Evolutionary conservation across 345 rosid genomes (phyloP).

Genomic region (Conringia planisiliqua): DNA sequence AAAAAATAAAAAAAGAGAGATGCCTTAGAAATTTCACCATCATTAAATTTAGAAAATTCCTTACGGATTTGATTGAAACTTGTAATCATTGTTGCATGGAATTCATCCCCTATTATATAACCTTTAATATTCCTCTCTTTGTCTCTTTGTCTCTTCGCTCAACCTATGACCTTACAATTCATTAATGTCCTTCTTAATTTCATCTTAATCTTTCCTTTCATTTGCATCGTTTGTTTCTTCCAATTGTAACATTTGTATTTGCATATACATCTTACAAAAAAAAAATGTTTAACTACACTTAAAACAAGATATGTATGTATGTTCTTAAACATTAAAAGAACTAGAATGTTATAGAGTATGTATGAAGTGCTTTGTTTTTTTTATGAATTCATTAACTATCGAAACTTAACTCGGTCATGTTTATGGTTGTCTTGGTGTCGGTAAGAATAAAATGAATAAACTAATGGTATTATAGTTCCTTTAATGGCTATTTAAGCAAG

Average conservation of each 20-base stretch:
- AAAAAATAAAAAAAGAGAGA: background rate
- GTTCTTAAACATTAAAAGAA: background rate
- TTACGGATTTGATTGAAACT: conserved; percentile 53
- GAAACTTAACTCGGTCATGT: background rate
- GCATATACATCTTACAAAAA: background rate
- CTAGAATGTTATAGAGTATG: background rate
- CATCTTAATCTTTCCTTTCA: background rate
- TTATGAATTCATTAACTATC: no score
- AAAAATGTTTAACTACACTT: background rate
- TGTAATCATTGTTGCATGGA: conserved; percentile 93
- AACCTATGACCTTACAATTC: conserved; percentile 8
- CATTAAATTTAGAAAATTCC: conserved; percentile 54
- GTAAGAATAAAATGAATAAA: conserved; percentile 1
- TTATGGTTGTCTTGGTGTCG: conserved; percentile 3
- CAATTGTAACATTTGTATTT: background rate
- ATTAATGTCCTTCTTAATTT: background rate
- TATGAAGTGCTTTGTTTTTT: no score
- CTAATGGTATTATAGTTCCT: background rate
- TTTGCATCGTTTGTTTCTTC: background rate
- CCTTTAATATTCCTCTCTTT: conserved; percentile 34
- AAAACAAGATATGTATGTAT: background rate
- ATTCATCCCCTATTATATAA: conserved; percentile 47
- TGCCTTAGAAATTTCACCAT: conserved; percentile 71
- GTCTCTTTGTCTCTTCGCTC: conserved; percentile 39
- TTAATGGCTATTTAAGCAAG: conserved; percentile 7